A percentile compares a stretch with the other conserved stretches of the same genome.
Conservation (phyloP, 331 rosid genomes). For the Quercus phellos region DNA sequence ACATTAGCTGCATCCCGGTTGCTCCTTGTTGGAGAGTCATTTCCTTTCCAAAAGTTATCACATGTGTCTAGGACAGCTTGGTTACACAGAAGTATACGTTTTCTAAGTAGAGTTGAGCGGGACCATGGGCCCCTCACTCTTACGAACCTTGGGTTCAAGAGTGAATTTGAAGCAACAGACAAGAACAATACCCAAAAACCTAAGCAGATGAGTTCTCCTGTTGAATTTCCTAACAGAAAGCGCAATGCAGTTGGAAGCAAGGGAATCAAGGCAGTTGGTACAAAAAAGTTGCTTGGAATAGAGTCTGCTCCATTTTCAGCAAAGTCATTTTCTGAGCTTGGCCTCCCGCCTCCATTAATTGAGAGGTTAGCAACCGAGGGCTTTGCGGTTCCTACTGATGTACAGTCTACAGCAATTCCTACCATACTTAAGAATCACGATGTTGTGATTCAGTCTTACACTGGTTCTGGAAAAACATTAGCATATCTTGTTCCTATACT, state of each 20-base stretch:
- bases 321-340: slow-evolving; percentile 73
- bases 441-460: slow-evolving; percentile 91
- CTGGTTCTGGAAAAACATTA: slow-evolving; percentile 90
- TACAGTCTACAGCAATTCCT: slow-evolving; percentile 86
- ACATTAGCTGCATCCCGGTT: slow-evolving; percentile 50
- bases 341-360: slow-evolving; percentile 55
- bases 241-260: slow-evolving; percentile 34
- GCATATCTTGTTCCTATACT: slow-evolving; percentile 87
- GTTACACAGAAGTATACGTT: slow-evolving; percentile 41
- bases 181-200: slow-evolving; percentile 27
- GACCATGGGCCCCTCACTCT: slow-evolving; percentile 49
- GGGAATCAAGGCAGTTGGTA: slow-evolving; percentile 34
- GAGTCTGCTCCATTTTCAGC: slow-evolving; percentile 71
- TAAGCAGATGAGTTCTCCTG: slow-evolving; percentile 31
- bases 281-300: slow-evolving; percentile 22
- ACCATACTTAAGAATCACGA: slow-evolving; percentile 62
- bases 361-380: slow-evolving; percentile 73
- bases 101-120: slow-evolving; percentile 31
- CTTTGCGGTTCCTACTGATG: slow-evolving; percentile 72
- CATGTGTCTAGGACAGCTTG: slow-evolving; percentile 42
- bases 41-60: slow-evolving; percentile 47
- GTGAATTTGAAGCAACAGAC: slow-evolving; percentile 31
- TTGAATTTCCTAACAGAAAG: slow-evolving; percentile 37
- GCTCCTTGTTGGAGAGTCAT: slow-evolving; percentile 59
- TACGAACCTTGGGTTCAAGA: slow-evolving; percentile 41